phyloP scores from a whole-genome alignment of 352 stramenopile genomes.

The Phytophthora megakarya region DNA sequence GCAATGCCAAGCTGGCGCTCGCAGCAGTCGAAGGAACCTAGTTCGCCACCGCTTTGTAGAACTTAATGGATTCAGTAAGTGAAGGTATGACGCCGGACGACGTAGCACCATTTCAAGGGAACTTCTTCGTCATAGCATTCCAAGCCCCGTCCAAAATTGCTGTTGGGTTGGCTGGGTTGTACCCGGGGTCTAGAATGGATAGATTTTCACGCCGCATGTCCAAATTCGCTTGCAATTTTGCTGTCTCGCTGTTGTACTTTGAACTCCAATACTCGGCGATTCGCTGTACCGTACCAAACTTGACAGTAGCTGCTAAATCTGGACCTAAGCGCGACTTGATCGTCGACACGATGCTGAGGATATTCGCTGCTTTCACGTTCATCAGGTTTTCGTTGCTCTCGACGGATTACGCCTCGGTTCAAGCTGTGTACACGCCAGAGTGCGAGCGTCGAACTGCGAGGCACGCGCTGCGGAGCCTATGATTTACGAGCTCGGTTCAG shows the following conservation, averaged over 20 bases:
- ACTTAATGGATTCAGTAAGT: constrained; percentile 11
- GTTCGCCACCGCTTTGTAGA: constrained; percentile 23
- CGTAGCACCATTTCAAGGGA: constrained; percentile 39
- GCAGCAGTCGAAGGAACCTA: constrained; percentile 13
- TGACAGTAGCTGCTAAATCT: constrained; percentile 39
- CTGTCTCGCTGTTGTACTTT: constrained; percentile 33
- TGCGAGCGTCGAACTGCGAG: too few species aligned
- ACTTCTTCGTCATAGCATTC: constrained; percentile 43
- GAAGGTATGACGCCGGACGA: constrained; percentile 35
- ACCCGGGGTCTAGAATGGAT: constrained; percentile 56
- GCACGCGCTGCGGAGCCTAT: too few species aligned
- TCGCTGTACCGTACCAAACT: constrained; percentile 59
- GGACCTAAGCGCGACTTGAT: constrained; percentile 38
- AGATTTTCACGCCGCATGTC: constrained; percentile 66
- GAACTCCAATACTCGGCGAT: constrained; percentile 55
- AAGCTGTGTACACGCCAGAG: too few species aligned
- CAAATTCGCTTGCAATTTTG: constrained; percentile 34
- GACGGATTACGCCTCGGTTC: constrained; percentile 2
- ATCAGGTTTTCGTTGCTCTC: constrained; percentile 56
- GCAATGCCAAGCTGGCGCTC: neutral
- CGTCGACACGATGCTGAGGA: constrained; percentile 33
- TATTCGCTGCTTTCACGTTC: constrained; percentile 30
- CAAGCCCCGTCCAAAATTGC: constrained; percentile 44
- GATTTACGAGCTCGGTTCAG: too few species aligned
- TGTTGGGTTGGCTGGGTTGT: constrained; percentile 40